Percentiles rank a stretch among this genome's conserved stretches.
Conservation (phyloP, 345 rosid genomes). For the Moricandia arvensis region DNA sequence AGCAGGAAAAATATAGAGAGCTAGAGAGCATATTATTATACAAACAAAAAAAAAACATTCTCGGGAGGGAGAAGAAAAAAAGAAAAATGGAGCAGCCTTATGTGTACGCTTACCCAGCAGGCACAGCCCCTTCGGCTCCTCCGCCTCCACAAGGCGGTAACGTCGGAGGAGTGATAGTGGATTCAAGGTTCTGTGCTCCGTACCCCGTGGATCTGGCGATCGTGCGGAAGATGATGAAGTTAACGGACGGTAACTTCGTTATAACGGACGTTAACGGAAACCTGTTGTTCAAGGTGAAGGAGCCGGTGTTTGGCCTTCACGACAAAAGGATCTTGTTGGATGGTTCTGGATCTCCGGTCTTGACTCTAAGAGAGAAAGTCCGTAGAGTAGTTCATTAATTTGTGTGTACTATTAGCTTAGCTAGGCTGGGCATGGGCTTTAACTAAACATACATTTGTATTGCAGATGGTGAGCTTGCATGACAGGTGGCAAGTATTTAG, state of each 20-base stretch:
- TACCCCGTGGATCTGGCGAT: conserved; percentile 40
- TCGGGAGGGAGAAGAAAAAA: background rate
- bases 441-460: background rate
- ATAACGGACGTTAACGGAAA: conserved; percentile 42
- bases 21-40: background rate
- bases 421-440: no score
- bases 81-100: conserved; percentile 33
- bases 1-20: conserved; percentile 8
- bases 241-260: conserved; percentile 44
- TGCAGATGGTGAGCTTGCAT: conserved; percentile 45
- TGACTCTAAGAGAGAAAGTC: conserved; percentile 40
- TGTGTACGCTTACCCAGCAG: conserved; percentile 33
- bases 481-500: conserved; percentile 54
- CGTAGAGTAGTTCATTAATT: background rate
- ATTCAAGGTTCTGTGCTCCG: conserved; percentile 40
- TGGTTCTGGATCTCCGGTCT: conserved; percentile 35
- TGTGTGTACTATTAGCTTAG: background rate
- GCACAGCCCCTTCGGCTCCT: conserved; percentile 13
- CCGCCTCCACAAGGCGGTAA: conserved; percentile 10
- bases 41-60: background rate
- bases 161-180: conserved; percentile 21
- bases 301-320: conserved; percentile 26
- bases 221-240: conserved; percentile 39
- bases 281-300: conserved; percentile 40
- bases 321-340: conserved; percentile 36